Evolutionary conservation across 495 filamentous ascomycete genomes (phyloP).

Genomic region (Cetradonia linearis): DNA sequence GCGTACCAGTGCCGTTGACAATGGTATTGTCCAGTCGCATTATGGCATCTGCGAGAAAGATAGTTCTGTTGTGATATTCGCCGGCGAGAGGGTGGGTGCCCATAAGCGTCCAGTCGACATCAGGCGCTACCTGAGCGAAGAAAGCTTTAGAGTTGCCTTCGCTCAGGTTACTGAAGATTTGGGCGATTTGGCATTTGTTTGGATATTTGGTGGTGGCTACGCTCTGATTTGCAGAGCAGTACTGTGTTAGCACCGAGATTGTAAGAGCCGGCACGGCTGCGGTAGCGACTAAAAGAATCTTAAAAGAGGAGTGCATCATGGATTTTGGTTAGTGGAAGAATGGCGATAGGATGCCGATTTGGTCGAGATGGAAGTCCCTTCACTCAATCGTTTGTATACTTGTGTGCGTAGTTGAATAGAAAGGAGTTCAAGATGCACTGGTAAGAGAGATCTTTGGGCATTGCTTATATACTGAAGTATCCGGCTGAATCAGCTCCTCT

Average conservation of each 20-base stretch:
- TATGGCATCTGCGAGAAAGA: constrained; percentile 5
- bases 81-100: constrained; percentile 10
- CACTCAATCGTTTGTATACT: background rate
- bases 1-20: background rate
- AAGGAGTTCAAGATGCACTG: background rate
- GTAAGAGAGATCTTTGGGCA: background rate
- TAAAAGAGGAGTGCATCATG: background rate
- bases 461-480: background rate
- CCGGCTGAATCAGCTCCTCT: background rate
- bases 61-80: constrained; percentile 3
- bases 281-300: constrained; percentile 4
- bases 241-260: constrained; percentile 6
- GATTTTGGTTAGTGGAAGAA: background rate
- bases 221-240: constrained; percentile 6
- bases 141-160: background rate
- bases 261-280: constrained; percentile 2
- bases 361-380: background rate
- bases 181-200: constrained; percentile 7
- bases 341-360: background rate
- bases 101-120: constrained; percentile 6
- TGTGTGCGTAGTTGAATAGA: background rate
- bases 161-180: background rate
- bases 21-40: background rate
- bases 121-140: background rate
- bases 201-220: constrained; percentile 9